Evolutionary conservation across 2,329 filamentous ascomycete species (phyloP).

Genomic region (Didymella lethalis): DNA sequence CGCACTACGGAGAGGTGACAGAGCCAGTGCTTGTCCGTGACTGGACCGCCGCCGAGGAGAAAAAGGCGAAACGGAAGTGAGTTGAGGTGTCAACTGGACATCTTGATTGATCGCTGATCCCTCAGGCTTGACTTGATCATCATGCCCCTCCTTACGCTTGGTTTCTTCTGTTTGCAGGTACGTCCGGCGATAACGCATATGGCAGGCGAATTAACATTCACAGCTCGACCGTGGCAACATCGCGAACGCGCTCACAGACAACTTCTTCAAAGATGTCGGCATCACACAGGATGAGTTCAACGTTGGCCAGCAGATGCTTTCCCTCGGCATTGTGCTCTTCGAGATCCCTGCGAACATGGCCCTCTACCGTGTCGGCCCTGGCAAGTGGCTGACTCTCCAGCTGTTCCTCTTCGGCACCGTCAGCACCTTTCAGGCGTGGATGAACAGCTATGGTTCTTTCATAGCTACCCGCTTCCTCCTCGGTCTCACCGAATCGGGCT

Average conservation of each 20-base stretch:
- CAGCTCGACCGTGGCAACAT: constrained; percentile 56
- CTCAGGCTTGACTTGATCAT: background rate
- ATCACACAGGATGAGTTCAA: constrained; percentile 41
- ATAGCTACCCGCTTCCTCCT: background rate
- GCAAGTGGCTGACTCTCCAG: background rate
- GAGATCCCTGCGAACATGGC: constrained; percentile 46
- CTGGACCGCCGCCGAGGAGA: background rate
- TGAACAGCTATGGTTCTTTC: background rate
- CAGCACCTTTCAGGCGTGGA: background rate
- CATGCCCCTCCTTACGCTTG: background rate
- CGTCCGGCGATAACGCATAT: background rate
- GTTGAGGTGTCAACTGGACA: background rate
- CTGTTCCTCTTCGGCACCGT: background rate
- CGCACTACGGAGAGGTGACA: background rate
- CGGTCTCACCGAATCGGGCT: background rate
- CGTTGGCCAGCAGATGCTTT: constrained; percentile 65
- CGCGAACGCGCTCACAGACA: constrained; percentile 40
- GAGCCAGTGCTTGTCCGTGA: background rate
- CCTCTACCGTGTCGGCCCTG: background rate
- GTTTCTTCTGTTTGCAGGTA: background rate
- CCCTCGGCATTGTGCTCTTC: constrained; percentile 75
- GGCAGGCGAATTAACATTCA: background rate
- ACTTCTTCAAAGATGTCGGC: constrained; percentile 36
- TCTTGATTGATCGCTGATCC: background rate
- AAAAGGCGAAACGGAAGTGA: background rate